Evolutionary conservation across 2,329 filamentous ascomycete species (phyloP).

Genomic region (Neofusicoccum sp.): DNA sequence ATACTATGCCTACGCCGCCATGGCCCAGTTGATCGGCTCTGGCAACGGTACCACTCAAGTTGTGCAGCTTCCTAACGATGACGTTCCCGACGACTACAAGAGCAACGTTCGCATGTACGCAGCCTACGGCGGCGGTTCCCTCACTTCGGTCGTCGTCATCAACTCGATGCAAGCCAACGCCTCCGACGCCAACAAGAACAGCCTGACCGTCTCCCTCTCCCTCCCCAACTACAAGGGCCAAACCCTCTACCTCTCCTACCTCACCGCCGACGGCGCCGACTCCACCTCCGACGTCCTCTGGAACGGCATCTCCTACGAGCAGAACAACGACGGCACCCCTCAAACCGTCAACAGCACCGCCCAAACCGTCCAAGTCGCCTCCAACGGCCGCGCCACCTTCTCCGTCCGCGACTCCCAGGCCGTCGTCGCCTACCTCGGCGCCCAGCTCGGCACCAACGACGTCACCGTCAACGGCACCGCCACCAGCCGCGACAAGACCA

Average conservation of each 20-base stretch:
- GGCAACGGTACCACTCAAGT: constrained; percentile 48
- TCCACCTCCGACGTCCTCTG: constrained; percentile 43
- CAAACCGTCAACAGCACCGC: constrained; percentile 34
- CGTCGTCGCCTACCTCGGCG: constrained; percentile 47
- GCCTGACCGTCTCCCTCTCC: constrained; percentile 43
- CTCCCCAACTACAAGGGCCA: constrained; percentile 42
- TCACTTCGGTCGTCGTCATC: constrained; percentile 47
- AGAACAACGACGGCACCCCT: constrained; percentile 42
- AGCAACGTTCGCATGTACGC: constrained; percentile 46
- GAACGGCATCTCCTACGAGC: constrained; percentile 49
- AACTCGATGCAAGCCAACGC: constrained; percentile 46
- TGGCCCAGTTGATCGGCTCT: constrained; percentile 50
- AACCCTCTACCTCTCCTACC: constrained; percentile 47
- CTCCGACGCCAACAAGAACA: constrained; percentile 37
- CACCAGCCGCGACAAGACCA: neutral
- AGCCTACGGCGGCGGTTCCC: constrained; percentile 44
- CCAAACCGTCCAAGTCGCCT: constrained; percentile 31
- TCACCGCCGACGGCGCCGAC: constrained; percentile 48
- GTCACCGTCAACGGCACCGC: constrained; percentile 23
- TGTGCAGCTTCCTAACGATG: constrained; percentile 32
- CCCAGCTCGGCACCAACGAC: constrained; percentile 33
- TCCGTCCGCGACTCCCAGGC: constrained; percentile 46
- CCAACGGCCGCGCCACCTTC: constrained; percentile 35
- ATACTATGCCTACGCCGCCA: constrained; percentile 53
- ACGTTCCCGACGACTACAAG: constrained; percentile 37